Conservation (phyloP, 331 rosid genomes). For the Stylosanthes scabra region DNA sequence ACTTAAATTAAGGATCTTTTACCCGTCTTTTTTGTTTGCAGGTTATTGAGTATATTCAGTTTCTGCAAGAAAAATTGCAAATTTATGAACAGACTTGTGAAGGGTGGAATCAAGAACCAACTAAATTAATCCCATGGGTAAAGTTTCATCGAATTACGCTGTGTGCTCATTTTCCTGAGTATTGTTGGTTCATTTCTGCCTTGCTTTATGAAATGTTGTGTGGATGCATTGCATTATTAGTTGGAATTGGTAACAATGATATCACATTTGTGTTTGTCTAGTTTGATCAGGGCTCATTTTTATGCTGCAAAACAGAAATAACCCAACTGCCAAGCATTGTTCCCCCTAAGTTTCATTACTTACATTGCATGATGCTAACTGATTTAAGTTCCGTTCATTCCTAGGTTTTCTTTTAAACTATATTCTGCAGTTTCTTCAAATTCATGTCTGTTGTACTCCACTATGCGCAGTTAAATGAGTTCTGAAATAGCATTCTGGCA, state of each 20-base stretch:
- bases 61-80: conserved; percentile 78
- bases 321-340: background rate
- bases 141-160: conserved; percentile 39
- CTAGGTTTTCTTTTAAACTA: background rate
- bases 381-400: conserved; percentile 22
- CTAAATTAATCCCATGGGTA: conserved; percentile 94
- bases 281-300: conserved; percentile 16
- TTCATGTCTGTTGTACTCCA: conserved; percentile 1
- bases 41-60: conserved; percentile 93
- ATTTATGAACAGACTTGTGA: conserved; percentile 75
- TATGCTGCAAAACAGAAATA: conserved; percentile 35
- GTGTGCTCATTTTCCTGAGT: conserved; percentile 22
- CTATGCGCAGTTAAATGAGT: conserved; percentile 32
- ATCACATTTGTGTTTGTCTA: conserved; percentile 14
- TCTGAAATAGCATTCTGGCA: conserved; percentile 30
- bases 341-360: background rate
- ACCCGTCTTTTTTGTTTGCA: conserved; percentile 40
- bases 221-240: conserved; percentile 30
- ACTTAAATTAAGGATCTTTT: background rate
- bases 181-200: background rate
- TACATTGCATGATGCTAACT: conserved; percentile 2
- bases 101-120: conserved; percentile 84
- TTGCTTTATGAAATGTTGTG: conserved; percentile 34
- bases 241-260: conserved; percentile 8
- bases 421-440: conserved; percentile 7